These are phyloP conservation scores for Thelephora aurantiotincta DNA, from an alignment of 768 basidiomycete genomes.

Conservation along the genomic window DNA sequence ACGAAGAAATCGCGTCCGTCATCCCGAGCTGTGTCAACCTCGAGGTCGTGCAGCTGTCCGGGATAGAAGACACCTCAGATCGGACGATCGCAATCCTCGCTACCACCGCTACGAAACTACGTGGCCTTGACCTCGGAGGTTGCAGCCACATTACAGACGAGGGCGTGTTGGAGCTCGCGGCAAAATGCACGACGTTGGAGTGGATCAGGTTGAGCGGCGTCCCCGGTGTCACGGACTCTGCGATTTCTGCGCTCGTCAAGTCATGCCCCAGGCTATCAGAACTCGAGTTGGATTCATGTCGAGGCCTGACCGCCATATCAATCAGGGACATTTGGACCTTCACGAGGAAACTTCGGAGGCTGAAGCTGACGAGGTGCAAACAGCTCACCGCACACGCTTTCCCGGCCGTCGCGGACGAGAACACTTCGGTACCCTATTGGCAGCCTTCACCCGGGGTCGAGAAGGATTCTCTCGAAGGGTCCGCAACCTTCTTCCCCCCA, in stretches of 20 bases:
- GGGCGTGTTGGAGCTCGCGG: constrained; percentile 60
- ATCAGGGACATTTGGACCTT: constrained; percentile 74
- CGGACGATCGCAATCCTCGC: constrained; percentile 52
- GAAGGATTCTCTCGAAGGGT: constrained; percentile 27
- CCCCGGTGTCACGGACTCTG: constrained; percentile 43
- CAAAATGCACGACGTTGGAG: constrained; percentile 51
- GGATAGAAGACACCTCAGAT: constrained; percentile 56
- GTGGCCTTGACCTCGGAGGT: constrained; percentile 62
- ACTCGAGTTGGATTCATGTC: constrained; percentile 63
- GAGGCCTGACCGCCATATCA: constrained; percentile 50
- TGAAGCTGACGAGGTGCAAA: constrained; percentile 68
- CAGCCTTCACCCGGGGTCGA: constrained; percentile 11
- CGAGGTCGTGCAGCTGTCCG: constrained; percentile 53
- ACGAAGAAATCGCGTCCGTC: constrained; percentile 44
- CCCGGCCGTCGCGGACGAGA: constrained; percentile 26
- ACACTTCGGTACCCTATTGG: not conserved
- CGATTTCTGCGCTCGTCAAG: constrained; percentile 58
- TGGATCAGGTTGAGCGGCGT: constrained; percentile 65
- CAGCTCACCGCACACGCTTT: constrained; percentile 71
- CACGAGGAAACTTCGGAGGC: constrained; percentile 59
- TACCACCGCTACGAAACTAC: constrained; percentile 45
- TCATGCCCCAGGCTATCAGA: constrained; percentile 69
- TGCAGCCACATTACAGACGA: constrained; percentile 68
- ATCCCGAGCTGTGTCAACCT: constrained; percentile 50
- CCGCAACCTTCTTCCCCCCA: constrained; percentile 42